phyloP scores from a whole-genome alignment of 2,329 filamentous ascomycete species.

The Clonostachys solani region DNA sequence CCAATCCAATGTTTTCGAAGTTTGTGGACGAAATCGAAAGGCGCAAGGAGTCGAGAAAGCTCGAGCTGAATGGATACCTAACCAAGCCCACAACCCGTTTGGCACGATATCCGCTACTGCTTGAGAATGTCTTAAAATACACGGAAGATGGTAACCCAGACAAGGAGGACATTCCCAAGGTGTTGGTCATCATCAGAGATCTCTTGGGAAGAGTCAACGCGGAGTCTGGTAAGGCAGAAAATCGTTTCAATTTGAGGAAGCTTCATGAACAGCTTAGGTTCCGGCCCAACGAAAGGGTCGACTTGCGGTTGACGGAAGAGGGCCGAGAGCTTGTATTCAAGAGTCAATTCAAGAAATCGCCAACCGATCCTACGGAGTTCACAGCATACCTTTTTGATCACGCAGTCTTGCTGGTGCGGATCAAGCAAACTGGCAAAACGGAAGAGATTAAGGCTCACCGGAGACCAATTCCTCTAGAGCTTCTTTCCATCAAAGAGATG shows the following conservation, averaged over 20 bases:
- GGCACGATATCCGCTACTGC: slow-evolving; percentile 85
- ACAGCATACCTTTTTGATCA: slow-evolving; percentile 96
- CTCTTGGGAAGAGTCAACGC: slow-evolving; percentile 85
- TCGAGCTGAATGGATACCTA: slow-evolving; percentile 95
- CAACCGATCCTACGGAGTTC: slow-evolving; percentile 84
- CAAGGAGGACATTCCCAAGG: slow-evolving; percentile 87
- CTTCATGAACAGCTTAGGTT: slow-evolving; percentile 91
- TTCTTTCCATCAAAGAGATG: slow-evolving; percentile 94
- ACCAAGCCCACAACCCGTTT: slow-evolving; percentile 96
- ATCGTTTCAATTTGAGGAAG: slow-evolving; percentile 91
- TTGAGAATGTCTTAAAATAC: slow-evolving; percentile 89
- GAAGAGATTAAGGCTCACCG: slow-evolving; percentile 95
- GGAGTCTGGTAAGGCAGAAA: slow-evolving; percentile 95
- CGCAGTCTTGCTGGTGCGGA: slow-evolving; percentile 83
- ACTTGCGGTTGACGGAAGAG: slow-evolving; percentile 91
- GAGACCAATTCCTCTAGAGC: slow-evolving; percentile 86
- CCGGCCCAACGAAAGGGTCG: slow-evolving; percentile 83
- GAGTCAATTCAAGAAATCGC: slow-evolving; percentile 86
- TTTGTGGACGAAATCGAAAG: slow-evolving; percentile 97
- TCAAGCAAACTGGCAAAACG: slow-evolving; percentile 87
- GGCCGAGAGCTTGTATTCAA: slow-evolving; percentile 92
- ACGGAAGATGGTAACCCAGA: slow-evolving; percentile 87
- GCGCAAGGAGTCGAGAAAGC: slow-evolving; percentile 91
- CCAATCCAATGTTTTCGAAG: slow-evolving; percentile 78
- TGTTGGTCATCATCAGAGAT: slow-evolving; percentile 80